Evolutionary conservation across 805 yeast genomes (phyloP).

Genomic region (Hanseniaspora lindneri): DNA sequence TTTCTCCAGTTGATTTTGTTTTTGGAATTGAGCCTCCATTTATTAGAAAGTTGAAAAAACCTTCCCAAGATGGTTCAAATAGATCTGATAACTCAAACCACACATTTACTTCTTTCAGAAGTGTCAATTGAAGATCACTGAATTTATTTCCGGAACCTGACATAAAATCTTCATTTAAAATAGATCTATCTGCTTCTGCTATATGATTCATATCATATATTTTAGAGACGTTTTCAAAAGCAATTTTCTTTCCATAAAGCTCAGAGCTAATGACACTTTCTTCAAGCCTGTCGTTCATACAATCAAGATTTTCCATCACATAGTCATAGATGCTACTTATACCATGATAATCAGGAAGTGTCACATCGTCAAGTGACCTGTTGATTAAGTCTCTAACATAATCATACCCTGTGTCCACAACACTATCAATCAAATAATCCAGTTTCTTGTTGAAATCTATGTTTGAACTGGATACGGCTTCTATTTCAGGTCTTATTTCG

Average conservation of each 20-base stretch:
- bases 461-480: constrained; percentile 41
- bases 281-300: constrained; percentile 53
- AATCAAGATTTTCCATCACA: constrained; percentile 55
- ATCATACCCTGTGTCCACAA: constrained; percentile 48
- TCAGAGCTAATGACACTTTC: constrained; percentile 57
- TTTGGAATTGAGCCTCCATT: constrained; percentile 21
- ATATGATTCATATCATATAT: constrained; percentile 52
- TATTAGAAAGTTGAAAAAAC: constrained; percentile 34
- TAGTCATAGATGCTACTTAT: constrained; percentile 54
- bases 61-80: constrained; percentile 61
- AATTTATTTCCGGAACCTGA: constrained; percentile 25
- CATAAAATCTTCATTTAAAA: constrained; percentile 67
- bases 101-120: constrained; percentile 1
- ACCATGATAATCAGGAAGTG: constrained; percentile 45
- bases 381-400: constrained; percentile 44
- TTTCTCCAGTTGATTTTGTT: background rate
- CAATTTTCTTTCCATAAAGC: constrained; percentile 48
- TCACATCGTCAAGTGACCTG: constrained; percentile 35
- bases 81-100: constrained; percentile 56
- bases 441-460: constrained; percentile 45
- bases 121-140: constrained; percentile 32
- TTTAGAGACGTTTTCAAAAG: constrained; percentile 48
- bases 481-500: constrained; percentile 53
- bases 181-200: constrained; percentile 53
- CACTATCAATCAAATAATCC: constrained; percentile 49